A percentile compares a stretch with the other conserved stretches of the same genome.
phyloP scores from a whole-genome alignment of 805 yeast genomes.

The Nakazawaea holstii region DNA sequence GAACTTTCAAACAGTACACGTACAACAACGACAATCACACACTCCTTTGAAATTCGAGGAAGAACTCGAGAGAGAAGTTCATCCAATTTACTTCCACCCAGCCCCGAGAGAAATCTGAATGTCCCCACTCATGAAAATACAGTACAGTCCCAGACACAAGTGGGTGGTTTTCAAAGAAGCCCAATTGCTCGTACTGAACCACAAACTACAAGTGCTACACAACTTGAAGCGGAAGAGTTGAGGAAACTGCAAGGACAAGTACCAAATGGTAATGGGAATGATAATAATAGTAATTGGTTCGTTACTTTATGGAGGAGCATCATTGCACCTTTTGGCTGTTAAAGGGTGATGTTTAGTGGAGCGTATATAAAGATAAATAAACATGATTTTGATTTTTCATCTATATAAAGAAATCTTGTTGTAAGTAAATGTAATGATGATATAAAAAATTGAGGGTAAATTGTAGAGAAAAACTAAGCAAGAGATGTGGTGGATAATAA shows the following conservation, averaged over 20 bases:
- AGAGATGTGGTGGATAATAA: too few relatives aligned
- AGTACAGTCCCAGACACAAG: background rate
- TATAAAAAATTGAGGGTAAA: background rate
- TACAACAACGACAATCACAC: too few relatives aligned
- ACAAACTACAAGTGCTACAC: background rate
- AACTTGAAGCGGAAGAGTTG: background rate
- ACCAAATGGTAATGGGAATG: background rate
- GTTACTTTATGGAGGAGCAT: background rate
- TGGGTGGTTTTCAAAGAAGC: slow-evolving; percentile 1
- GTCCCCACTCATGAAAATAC: background rate
- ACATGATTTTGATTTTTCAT: background rate
- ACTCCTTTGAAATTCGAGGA: too few relatives aligned
- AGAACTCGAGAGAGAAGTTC: too few relatives aligned
- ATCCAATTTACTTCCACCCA: too few relatives aligned
- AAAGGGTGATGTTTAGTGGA: background rate
- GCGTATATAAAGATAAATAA: background rate
- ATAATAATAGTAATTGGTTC: background rate
- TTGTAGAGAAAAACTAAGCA: background rate
- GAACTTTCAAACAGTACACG: too few relatives aligned
- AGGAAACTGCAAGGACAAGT: background rate
- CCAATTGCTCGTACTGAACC: background rate
- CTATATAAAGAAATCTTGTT: too few relatives aligned
- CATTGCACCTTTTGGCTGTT: background rate
- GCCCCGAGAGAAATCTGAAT: background rate
- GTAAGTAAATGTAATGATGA: too few relatives aligned